Base-by-base conservation (phyloP, 768 basidiomycete species). In the Leccinum disarticulatum region DNA sequence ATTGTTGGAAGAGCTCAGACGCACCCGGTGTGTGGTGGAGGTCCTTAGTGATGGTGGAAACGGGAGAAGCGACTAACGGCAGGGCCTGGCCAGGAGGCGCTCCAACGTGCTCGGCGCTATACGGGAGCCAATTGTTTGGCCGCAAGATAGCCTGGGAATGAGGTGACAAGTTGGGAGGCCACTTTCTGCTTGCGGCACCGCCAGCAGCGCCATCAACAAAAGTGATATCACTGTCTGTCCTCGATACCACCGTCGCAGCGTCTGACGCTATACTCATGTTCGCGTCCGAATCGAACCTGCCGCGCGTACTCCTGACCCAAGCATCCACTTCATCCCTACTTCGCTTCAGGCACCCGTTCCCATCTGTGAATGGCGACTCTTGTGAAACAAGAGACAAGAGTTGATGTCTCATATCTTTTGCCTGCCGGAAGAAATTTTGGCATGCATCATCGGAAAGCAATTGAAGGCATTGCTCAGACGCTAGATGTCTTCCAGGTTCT, bases 361-460 rank as follows among this genome's bases (percentile, higher is more conserved):
- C 52, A 57, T 59, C 3, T 13, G 43, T 28, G 13, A 10, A 4
- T 4, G 62, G 52, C 33, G 56, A 49, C 48, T 53, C 58, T 30
- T 50, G 59, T 25, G 61, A 51, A 2, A 46, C 43, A 1, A 63
- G 57, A 36, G 62, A 63, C 10, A 63, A 49, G 43, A 71, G 48
- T 52, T 73, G 72, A 25, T 1, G 57, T 41, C 53, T 66, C 69
- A 68, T 74, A 28, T 73, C 60, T 28, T 64, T 66, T 33, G 72
- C 65, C 48, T 65, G 54, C 43, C 56, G 56, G 19, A 74, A 36
- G 10, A 73, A 61, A 15, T 17, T 11, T 36, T 11, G 54, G 61
- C 72, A 73, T 25, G 43, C 60, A 59, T 70, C 66, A 30, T 74
- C 73, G 27, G 72, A 68, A 47, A 73, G 68, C 55, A 74, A 56